Evolutionary conservation across 2,329 filamentous ascomycete genomes (phyloP).

Genomic region (Immersiporthe knoxdaviesiana): DNA sequence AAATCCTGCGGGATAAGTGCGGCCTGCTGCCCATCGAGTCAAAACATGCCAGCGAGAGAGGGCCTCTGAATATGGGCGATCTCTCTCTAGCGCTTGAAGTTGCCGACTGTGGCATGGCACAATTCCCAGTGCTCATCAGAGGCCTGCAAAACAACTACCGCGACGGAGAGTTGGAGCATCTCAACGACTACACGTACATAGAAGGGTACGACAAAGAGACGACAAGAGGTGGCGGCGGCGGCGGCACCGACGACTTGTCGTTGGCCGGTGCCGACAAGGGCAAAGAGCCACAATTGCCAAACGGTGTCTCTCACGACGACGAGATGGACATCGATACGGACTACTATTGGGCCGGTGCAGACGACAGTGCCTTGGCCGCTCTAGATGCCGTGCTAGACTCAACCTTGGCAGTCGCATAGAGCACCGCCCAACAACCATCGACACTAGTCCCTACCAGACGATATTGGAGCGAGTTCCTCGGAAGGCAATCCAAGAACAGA

Average conservation of each 20-base stretch:
- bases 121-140: constrained; percentile 76
- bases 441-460: background rate
- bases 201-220: constrained; percentile 41
- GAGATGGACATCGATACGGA: constrained; percentile 65
- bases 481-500: background rate
- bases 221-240: constrained; percentile 36
- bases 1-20: constrained; percentile 72
- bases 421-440: background rate
- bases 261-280: constrained; percentile 41
- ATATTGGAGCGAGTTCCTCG: background rate
- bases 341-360: constrained; percentile 65
- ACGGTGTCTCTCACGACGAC: constrained; percentile 53
- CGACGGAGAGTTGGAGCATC: constrained; percentile 75
- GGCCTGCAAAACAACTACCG: constrained; percentile 72
- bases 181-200: constrained; percentile 62
- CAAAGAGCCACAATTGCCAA: constrained; percentile 46
- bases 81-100: constrained; percentile 76
- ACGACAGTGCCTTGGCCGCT: constrained; percentile 52
- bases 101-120: constrained; percentile 73
- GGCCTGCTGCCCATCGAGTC: constrained; percentile 82
- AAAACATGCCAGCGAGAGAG: constrained; percentile 72
- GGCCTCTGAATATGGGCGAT: constrained; percentile 77
- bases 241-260: constrained; percentile 39
- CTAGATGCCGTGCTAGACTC: constrained; percentile 63
- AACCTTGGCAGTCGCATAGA: constrained; percentile 51